Percentiles rank a stretch among this genome's conserved stretches.
phyloP scores from a whole-genome alignment of 352 stramenopile genomes.

The Phytophthora crassamura region DNA sequence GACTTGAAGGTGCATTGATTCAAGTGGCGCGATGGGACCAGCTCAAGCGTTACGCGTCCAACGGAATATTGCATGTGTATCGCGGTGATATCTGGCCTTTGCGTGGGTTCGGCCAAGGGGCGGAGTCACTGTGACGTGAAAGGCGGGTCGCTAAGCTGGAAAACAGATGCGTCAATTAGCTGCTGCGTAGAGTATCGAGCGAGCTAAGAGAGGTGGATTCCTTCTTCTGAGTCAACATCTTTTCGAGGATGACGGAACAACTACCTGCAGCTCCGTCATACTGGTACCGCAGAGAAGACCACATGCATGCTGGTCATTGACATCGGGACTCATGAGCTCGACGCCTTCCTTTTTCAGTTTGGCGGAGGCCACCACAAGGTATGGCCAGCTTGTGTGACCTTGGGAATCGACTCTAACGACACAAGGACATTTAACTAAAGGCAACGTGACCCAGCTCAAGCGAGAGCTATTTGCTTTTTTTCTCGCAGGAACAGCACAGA shows the following conservation, averaged over 20 bases:
- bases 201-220: constrained; percentile 3
- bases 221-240: too few relatives aligned
- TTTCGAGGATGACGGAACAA: too few relatives aligned
- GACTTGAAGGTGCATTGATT: constrained; percentile 20
- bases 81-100: constrained; percentile 11
- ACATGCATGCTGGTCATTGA: too few relatives aligned
- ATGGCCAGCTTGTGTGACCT: too few relatives aligned
- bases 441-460: not conserved
- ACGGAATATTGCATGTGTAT: constrained; percentile 12
- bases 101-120: not conserved
- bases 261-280: too few relatives aligned
- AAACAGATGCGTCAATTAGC: not conserved
- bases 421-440: too few relatives aligned
- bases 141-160: not conserved
- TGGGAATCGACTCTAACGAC: too few relatives aligned
- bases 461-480: not conserved
- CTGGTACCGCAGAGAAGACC: too few relatives aligned
- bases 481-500: not conserved
- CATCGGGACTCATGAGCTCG: too few relatives aligned
- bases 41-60: constrained; percentile 7
- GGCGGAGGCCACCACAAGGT: too few relatives aligned
- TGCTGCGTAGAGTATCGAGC: not conserved
- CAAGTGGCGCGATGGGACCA: constrained; percentile 26
- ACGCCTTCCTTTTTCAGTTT: too few relatives aligned
- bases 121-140: too few relatives aligned